Evolutionary conservation across 73 alveolate species (phyloP), one percentile per base, ranked within the genome.

Genomic region (Symbiodinium natans): DNA sequence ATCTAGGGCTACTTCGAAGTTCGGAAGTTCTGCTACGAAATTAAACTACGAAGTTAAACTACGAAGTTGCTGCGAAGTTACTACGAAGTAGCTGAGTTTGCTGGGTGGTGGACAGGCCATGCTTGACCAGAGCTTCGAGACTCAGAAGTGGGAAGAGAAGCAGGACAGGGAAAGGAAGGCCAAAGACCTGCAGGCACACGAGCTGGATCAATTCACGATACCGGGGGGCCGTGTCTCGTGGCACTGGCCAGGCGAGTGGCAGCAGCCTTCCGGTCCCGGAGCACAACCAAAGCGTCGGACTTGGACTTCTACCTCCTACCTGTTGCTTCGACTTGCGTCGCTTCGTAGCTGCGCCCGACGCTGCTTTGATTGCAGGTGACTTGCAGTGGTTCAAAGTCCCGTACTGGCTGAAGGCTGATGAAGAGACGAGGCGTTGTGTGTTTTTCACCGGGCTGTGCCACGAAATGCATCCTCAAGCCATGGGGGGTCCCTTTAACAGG

Each of bases 381-480:
- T 68, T 88, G 95, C 77, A 68, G 34, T 88, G 95, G 95, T 88
- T 63, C 95, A 88, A 88, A 86, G 73, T 88, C 17, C 95, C 95
- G 1, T 88, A 88, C 41, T 88, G 95, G 95, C 41, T 88, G 73
- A 88, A 88, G 86, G 63, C 85, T 19, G 95, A 88, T n/a, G 95
- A 88, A 73, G 95, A 88, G 74, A 88, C 95, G 21, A 88, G 95
- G 95, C 85, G 23, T 17, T 48, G 43, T 17, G 31, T 42, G 42
- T 27, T 83, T 46, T 84, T 31, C 6, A 27, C 31, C 52, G 25
- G 31, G n/a, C 19, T 19, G 36, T 0, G 43, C 40, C 23, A 27
- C 25, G 48, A 36, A 10, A 10, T 77, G 87, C 29, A 33, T 77
- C 52, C 54, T 3, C n/a, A 36, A 31, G 15, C 9, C 27, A 36